Evolutionary conservation across 2,329 filamentous ascomycete genomes (phyloP).

Genomic region (Aspergillus nomiae): DNA sequence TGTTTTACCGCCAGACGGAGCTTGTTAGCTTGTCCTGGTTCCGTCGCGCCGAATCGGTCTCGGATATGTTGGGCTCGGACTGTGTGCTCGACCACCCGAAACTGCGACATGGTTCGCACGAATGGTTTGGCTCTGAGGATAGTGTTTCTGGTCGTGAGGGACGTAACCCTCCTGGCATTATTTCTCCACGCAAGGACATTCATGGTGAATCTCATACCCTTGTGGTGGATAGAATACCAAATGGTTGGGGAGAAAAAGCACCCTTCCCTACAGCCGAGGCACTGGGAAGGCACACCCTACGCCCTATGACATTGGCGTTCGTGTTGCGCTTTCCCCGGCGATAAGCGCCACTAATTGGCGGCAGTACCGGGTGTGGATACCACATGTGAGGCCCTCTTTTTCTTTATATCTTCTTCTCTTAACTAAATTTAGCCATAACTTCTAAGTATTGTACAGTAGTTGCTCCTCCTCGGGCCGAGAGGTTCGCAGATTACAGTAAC

Average conservation of each 20-base stretch:
- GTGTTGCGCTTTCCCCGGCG: background rate
- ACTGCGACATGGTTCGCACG: background rate
- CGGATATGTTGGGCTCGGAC: constrained; percentile 54
- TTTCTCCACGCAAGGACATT: background rate
- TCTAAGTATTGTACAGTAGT: too few relatives aligned
- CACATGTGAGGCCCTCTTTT: too few relatives aligned
- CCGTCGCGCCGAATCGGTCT: constrained; percentile 52
- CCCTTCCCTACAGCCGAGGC: background rate
- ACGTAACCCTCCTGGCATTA: background rate
- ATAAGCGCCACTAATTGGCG: background rate
- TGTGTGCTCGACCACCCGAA: constrained; percentile 11
- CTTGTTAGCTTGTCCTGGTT: constrained; percentile 60
- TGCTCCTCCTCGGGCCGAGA: too few relatives aligned
- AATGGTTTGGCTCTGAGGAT: background rate
- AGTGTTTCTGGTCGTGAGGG: background rate
- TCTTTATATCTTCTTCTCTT: too few relatives aligned
- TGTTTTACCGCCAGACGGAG: constrained; percentile 76
- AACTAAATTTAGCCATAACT: too few relatives aligned
- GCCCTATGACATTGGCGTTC: background rate
- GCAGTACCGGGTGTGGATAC: background rate
- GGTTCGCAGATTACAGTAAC: background rate
- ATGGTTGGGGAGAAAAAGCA: background rate
- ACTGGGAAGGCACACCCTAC: background rate
- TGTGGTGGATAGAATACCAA: background rate
- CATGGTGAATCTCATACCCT: background rate